Evolutionary conservation across 495 filamentous ascomycete genomes (phyloP).

Genomic region (Recurvomyces mirabilis): DNA sequence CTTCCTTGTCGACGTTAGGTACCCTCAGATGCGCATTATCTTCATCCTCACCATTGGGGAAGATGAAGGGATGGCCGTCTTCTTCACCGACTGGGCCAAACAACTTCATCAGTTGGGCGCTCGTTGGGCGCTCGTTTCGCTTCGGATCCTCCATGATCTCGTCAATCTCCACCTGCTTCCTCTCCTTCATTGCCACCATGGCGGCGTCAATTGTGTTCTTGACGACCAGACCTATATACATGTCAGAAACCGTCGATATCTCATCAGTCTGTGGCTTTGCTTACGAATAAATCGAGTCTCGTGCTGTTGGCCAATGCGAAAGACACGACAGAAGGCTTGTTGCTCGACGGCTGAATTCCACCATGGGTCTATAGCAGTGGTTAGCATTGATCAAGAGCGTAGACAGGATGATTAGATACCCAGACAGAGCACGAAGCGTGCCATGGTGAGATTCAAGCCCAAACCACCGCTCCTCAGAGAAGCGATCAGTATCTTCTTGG

Average conservation of each 20-base stretch:
- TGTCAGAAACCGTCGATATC: no score
- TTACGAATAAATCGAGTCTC: conserved; percentile 43
- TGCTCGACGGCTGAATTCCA: conserved; percentile 17
- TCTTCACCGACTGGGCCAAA: conserved; percentile 25
- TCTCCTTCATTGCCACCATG: conserved; percentile 35
- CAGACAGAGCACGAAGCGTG: conserved; percentile 33
- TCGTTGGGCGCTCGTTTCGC: conserved; percentile 1
- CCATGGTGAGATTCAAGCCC: conserved; percentile 34
- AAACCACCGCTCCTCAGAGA: conserved; percentile 29
- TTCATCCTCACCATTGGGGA: conserved; percentile 20
- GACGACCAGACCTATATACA: no score
- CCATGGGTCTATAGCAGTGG: conserved; percentile 9
- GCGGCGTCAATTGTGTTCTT: conserved; percentile 34
- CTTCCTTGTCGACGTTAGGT: neutral
- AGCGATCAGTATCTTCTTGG: conserved; percentile 27
- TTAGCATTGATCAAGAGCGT: no score
- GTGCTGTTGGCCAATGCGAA: conserved; percentile 49
- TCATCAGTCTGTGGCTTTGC: conserved; percentile 37
- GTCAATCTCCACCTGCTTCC: conserved; percentile 27
- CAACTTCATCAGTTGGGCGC: conserved; percentile 26
- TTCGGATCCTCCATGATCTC: conserved; percentile 24
- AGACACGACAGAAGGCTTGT: conserved; percentile 53
- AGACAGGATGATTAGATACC: conserved; percentile 33
- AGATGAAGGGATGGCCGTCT: conserved; percentile 25
- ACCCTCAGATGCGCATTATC: conserved; percentile 5